Evolutionary conservation across 2,329 filamentous ascomycete species (phyloP).

Genomic region (Trichoderma gracile): DNA sequence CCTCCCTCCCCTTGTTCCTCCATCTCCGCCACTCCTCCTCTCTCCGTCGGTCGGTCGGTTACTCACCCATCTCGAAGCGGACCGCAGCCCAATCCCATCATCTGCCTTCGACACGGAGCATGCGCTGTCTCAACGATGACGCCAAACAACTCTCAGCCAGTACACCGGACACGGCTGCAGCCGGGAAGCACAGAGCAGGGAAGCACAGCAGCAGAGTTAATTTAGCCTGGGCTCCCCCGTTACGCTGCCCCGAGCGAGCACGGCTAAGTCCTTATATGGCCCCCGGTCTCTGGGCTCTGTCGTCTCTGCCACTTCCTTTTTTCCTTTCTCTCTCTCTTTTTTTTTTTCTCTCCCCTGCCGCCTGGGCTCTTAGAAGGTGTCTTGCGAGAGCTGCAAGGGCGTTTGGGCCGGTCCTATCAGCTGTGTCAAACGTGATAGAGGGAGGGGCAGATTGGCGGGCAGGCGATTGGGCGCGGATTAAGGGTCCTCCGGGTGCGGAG

Average conservation of each 20-base stretch:
- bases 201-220: slow-evolving; percentile 22
- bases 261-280: slow-evolving; percentile 22
- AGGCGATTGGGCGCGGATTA: slow-evolving; percentile 23
- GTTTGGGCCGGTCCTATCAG: slow-evolving; percentile 21
- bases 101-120: slow-evolving; percentile 27
- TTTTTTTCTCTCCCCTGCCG: slow-evolving; percentile 10
- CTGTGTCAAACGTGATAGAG: slow-evolving; percentile 6
- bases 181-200: slow-evolving; percentile 20
- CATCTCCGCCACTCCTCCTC: too few relatives aligned
- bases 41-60: neutral
- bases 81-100: slow-evolving; percentile 31
- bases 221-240: slow-evolving; percentile 19
- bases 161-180: slow-evolving; percentile 22
- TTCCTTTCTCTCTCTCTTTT: neutral
- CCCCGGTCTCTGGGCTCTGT: slow-evolving; percentile 7
- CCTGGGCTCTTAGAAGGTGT: slow-evolving; percentile 22
- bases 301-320: neutral
- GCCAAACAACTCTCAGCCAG: slow-evolving; percentile 15
- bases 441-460: slow-evolving; percentile 21
- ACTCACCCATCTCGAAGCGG: slow-evolving; percentile 35
- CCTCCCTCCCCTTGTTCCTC: too few relatives aligned
- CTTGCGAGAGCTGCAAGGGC: slow-evolving; percentile 24
- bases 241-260: slow-evolving; percentile 13
- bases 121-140: slow-evolving; percentile 24
- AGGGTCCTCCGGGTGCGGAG: slow-evolving; percentile 22